Evolutionary conservation across 306 rosid genomes (phyloP).

Genomic region (Corylus heterophylla): DNA sequence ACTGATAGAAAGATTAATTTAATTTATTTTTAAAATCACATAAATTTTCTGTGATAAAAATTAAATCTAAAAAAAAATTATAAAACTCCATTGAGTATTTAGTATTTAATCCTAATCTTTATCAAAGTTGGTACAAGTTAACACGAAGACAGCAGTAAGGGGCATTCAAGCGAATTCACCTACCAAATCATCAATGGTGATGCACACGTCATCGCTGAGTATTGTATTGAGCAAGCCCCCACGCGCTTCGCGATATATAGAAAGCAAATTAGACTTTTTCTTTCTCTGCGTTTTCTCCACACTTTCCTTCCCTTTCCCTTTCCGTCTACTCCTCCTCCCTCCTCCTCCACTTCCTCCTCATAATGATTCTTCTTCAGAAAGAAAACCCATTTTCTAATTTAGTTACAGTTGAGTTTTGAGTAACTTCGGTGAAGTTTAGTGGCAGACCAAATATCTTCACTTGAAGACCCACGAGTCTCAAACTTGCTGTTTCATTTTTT

Average conservation of each 20-base stretch:
- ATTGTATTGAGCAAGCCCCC: background rate
- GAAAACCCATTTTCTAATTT: slow-evolving; percentile 6
- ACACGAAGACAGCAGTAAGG: background rate
- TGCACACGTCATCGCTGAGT: slow-evolving; percentile 8
- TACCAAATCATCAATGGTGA: background rate
- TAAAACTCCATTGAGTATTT: too few relatives aligned
- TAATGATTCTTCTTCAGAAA: background rate
- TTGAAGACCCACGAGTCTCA: background rate
- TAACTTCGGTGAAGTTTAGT: background rate
- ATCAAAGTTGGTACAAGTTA: background rate
- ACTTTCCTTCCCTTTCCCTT: slow-evolving; percentile 10
- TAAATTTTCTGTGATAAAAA: too few relatives aligned
- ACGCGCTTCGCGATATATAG: background rate
- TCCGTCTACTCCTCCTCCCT: background rate
- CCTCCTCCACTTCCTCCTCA: background rate
- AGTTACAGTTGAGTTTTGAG: background rate
- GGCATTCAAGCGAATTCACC: slow-evolving; percentile 19
- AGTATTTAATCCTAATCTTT: too few relatives aligned
- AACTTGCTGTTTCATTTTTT: background rate
- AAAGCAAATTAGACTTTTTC: background rate
- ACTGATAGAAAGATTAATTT: too few relatives aligned
- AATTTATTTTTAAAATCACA: too few relatives aligned
- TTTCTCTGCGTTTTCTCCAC: slow-evolving; percentile 19
- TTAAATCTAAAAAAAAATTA: too few relatives aligned
- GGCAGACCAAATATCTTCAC: background rate